Percentiles rank a stretch among this genome's conserved stretches.
Conservation (phyloP, 345 rosid species). For the Salix udensis region DNA sequence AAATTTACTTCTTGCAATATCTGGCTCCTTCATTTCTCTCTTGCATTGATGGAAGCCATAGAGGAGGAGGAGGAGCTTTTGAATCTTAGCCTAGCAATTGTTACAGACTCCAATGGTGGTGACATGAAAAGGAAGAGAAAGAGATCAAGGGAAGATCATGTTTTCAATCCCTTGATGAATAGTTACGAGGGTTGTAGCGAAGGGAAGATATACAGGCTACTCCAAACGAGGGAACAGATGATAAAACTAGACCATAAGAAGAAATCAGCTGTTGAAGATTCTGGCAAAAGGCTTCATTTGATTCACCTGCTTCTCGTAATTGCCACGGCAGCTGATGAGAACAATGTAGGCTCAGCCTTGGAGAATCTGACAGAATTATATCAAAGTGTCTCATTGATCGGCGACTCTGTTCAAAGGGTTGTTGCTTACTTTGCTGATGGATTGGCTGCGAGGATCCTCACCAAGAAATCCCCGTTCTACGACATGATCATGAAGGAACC, state of each 20-base stretch:
- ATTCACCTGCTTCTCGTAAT: constrained; percentile 55
- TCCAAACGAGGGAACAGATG: constrained; percentile 57
- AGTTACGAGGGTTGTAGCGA: constrained; percentile 31
- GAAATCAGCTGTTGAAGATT: constrained; percentile 29
- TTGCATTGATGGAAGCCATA: constrained; percentile 21
- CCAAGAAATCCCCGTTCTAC: constrained; percentile 49
- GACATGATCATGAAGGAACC: constrained; percentile 56
- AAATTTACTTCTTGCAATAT: neutral
- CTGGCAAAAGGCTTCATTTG: constrained; percentile 53
- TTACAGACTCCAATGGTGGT: constrained; percentile 15
- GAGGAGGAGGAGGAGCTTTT: constrained; percentile 33
- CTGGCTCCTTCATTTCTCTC: neutral
- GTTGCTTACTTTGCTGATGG: constrained; percentile 62
- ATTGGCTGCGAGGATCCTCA: constrained; percentile 47
- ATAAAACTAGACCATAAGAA: constrained; percentile 32
- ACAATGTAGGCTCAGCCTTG: constrained; percentile 30
- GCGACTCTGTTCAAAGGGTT: constrained; percentile 60
- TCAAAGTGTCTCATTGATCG: constrained; percentile 38
- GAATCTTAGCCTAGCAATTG: constrained; percentile 48
- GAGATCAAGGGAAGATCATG: constrained; percentile 19
- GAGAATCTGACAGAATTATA: constrained; percentile 44
- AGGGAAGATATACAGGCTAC: constrained; percentile 44
- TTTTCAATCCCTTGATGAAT: constrained; percentile 5
- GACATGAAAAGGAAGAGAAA: constrained; percentile 34
- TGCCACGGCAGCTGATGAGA: constrained; percentile 47